Conservation (phyloP, 805 yeast species). For the Yarrowia porcina region DNA sequence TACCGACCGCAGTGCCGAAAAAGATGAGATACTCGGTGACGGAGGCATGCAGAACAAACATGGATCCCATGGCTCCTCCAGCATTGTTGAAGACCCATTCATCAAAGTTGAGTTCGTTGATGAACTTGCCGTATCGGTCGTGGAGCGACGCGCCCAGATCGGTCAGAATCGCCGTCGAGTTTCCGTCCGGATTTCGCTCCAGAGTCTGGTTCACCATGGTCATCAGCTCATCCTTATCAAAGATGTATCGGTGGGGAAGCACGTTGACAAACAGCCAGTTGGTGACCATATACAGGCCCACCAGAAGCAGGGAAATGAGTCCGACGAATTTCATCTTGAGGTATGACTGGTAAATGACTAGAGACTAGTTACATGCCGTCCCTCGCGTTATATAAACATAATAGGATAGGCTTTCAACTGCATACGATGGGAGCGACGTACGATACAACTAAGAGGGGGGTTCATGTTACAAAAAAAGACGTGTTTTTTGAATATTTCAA, state of each 20-base stretch:
- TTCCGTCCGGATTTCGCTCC: constrained; percentile 39
- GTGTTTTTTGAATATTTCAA: too few relatives aligned
- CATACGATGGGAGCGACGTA: constrained; percentile 20
- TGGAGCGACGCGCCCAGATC: constrained; percentile 59
- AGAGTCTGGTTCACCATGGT: constrained; percentile 55
- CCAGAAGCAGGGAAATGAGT: constrained; percentile 27
- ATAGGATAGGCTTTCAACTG: too few relatives aligned
- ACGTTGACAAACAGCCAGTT: constrained; percentile 31
- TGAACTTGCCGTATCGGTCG: constrained; percentile 64
- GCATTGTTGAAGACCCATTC: constrained; percentile 98
- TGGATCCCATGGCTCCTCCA: constrained; percentile 94
- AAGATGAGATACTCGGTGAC: constrained; percentile 87
- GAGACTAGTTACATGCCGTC: too few relatives aligned
- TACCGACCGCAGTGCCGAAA: constrained; percentile 90
- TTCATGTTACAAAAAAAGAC: too few relatives aligned
- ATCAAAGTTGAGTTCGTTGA: constrained; percentile 67
- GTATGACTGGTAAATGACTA: too few relatives aligned
- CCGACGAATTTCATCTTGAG: constrained; percentile 30
- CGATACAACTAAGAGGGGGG: too few relatives aligned
- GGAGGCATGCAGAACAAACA: constrained; percentile 94
- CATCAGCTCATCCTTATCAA: constrained; percentile 64
- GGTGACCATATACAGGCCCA: constrained; percentile 31
- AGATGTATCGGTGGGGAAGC: constrained; percentile 69
- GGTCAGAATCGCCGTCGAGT: constrained; percentile 55
- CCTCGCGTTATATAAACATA: neutral